Percentiles rank a stretch among this genome's conserved stretches.
phyloP scores from a whole-genome alignment of 2,329 filamentous ascomycete genomes.

The Claviceps cyperi region DNA sequence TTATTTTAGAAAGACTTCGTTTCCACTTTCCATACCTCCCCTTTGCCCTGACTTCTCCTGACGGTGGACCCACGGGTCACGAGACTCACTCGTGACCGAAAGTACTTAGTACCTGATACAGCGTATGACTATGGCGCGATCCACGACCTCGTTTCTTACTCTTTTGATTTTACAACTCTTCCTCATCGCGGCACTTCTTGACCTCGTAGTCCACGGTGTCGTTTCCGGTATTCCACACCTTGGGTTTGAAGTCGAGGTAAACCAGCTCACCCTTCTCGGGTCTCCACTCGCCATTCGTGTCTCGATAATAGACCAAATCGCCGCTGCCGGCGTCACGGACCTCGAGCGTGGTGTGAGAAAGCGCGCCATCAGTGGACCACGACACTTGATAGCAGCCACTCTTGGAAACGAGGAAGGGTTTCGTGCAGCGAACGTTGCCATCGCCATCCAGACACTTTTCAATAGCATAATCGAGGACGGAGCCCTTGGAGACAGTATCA shows the following conservation, averaged over 20 bases:
- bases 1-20: no score
- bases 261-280: slow-evolving; percentile 29
- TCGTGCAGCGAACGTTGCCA: slow-evolving; percentile 23
- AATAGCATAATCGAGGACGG: slow-evolving; percentile 26
- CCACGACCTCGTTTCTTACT: neutral
- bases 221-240: slow-evolving; percentile 28
- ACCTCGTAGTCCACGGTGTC: slow-evolving; percentile 29
- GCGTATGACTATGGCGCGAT: no score
- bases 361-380: slow-evolving; percentile 22
- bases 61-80: no score
- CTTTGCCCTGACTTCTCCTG: no score
- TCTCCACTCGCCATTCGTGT: slow-evolving; percentile 30
- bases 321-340: slow-evolving; percentile 20
- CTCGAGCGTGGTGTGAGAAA: slow-evolving; percentile 27
- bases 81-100: no score
- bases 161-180: neutral
- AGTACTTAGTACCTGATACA: no score
- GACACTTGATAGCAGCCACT: slow-evolving; percentile 25
- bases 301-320: slow-evolving; percentile 29
- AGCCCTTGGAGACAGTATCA: slow-evolving; percentile 16
- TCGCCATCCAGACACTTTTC: slow-evolving; percentile 26
- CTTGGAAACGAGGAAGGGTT: slow-evolving; percentile 25
- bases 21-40: no score
- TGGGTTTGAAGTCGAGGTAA: slow-evolving; percentile 32
- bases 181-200: slow-evolving; percentile 5